Evolutionary conservation across 805 yeast genomes (phyloP).

Genomic region (Candida nanaspora): DNA sequence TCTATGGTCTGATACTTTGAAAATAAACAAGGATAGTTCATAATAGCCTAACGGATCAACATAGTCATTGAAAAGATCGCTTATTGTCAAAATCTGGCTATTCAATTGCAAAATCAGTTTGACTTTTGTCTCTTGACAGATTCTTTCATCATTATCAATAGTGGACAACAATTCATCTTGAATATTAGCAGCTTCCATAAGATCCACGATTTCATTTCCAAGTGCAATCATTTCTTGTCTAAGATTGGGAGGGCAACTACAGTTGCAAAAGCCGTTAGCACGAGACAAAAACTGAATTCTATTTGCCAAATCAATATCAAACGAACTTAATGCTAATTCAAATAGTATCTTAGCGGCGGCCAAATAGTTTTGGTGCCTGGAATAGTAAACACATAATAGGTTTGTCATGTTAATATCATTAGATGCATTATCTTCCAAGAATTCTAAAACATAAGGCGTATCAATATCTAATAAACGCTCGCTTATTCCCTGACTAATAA

Average conservation of each 20-base stretch:
- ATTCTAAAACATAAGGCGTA: slow-evolving; percentile 74
- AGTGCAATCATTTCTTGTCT: slow-evolving; percentile 72
- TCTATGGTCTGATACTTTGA: slow-evolving; percentile 79
- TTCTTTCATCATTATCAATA: slow-evolving; percentile 44
- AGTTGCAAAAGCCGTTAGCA: slow-evolving; percentile 88
- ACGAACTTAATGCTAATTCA: slow-evolving; percentile 66
- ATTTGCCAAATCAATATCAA: slow-evolving; percentile 57
- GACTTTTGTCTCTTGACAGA: slow-evolving; percentile 39
- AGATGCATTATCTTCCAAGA: slow-evolving; percentile 59
- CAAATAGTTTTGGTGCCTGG: slow-evolving; percentile 69
- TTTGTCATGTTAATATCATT: slow-evolving; percentile 70
- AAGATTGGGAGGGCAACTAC: slow-evolving; percentile 68
- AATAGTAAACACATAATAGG: slow-evolving; percentile 81
- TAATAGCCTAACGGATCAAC: slow-evolving; percentile 85
- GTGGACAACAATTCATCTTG: slow-evolving; percentile 60
- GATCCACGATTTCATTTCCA: slow-evolving; percentile 63
- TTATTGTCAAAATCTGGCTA: slow-evolving; percentile 58
- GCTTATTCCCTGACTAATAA: slow-evolving; percentile 67
- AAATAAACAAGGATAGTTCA: slow-evolving; percentile 71
- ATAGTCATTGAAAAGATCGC: slow-evolving; percentile 76
- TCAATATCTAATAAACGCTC: slow-evolving; percentile 73
- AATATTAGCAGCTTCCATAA: slow-evolving; percentile 78
- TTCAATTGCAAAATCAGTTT: slow-evolving; percentile 50
- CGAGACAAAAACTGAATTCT: slow-evolving; percentile 86
- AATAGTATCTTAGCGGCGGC: slow-evolving; percentile 82